phyloP scores from a whole-genome alignment of 169 alveolate species.

The Plasmodium vivax region DNA sequence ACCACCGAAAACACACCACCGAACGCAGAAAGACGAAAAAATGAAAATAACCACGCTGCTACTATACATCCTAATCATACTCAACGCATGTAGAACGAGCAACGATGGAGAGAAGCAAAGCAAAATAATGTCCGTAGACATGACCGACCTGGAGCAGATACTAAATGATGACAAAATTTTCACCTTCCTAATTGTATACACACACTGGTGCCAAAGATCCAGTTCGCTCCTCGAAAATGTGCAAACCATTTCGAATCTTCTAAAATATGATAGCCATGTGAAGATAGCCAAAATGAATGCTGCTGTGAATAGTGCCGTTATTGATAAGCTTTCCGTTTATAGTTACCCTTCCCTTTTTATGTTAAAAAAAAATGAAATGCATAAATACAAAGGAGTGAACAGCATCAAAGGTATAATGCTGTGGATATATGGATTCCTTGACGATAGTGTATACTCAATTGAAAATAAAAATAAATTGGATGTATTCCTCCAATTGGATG shows the following conservation, averaged over 20 bases:
- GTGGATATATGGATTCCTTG: constrained; percentile 54
- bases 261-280: constrained; percentile 26
- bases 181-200: constrained; percentile 50
- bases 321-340: constrained; percentile 46
- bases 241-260: constrained; percentile 24
- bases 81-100: not conserved
- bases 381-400: constrained; percentile 26
- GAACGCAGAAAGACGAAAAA: not conserved
- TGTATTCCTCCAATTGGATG: constrained; percentile 18
- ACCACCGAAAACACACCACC: not conserved
- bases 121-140: constrained; percentile 11
- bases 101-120: not conserved
- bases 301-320: constrained; percentile 12
- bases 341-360: constrained; percentile 59
- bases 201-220: constrained; percentile 65
- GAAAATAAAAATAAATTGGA: constrained; percentile 32
- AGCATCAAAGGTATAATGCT: not conserved
- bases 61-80: constrained; percentile 2
- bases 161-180: constrained; percentile 15
- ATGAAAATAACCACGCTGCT: constrained; percentile 1
- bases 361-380: constrained; percentile 16
- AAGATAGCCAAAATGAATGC: constrained; percentile 61
- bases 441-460: constrained; percentile 32
- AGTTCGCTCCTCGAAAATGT: constrained; percentile 36
- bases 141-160: constrained; percentile 13